These are phyloP conservation scores for Lyophyllum atratum DNA, from an alignment of 768 basidiomycete species.

Conservation along the genomic window DNA sequence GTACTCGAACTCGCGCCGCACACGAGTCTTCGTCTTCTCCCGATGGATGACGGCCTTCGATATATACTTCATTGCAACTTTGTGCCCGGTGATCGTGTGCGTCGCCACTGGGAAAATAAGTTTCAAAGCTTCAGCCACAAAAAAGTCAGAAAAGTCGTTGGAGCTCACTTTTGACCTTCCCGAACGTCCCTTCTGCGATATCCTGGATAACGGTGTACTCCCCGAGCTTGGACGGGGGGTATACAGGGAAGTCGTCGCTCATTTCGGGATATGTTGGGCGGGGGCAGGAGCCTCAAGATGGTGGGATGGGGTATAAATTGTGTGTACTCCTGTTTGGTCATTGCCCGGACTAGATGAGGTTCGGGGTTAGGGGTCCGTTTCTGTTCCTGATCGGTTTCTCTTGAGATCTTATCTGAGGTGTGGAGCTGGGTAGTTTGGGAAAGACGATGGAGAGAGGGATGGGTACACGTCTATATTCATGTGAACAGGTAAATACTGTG, in stretches of 20 bases:
- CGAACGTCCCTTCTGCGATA: slow-evolving; percentile 96
- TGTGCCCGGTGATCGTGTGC: slow-evolving; percentile 92
- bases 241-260: slow-evolving; percentile 33
- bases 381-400: neutral
- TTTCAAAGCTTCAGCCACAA: slow-evolving; percentile 10
- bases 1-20: slow-evolving; percentile 95
- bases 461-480: neutral
- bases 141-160: neutral
- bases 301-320: slow-evolving; percentile 30
- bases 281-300: slow-evolving; percentile 24
- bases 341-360: neutral
- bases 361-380: slow-evolving; percentile 2
- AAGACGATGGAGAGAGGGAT: too few species aligned
- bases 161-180: slow-evolving; percentile 94
- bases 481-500: neutral
- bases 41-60: slow-evolving; percentile 91
- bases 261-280: slow-evolving; percentile 25
- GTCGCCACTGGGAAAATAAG: slow-evolving; percentile 68
- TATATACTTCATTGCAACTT: slow-evolving; percentile 97
- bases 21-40: slow-evolving; percentile 89
- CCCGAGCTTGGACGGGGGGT: slow-evolving; percentile 76
- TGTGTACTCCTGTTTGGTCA: slow-evolving; percentile 22
- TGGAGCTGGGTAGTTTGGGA: too few species aligned
- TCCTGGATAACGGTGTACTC: slow-evolving; percentile 88
- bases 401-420: neutral